Evolutionary conservation across 2,329 filamentous ascomycete genomes (phyloP).

Genomic region (Sporothrix phasma): DNA sequence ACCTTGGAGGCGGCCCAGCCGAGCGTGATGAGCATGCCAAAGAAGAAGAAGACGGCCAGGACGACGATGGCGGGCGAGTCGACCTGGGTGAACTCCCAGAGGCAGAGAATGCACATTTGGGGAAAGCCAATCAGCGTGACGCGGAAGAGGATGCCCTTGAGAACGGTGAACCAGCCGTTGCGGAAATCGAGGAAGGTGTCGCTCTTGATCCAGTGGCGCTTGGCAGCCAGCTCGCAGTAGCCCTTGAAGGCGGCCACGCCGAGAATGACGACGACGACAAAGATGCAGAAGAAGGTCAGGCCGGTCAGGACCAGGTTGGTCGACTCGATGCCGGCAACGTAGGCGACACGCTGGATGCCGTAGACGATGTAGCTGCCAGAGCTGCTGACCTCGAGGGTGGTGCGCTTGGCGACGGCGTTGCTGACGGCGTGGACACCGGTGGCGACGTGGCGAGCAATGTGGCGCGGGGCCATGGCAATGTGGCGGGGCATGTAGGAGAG

Average conservation of each 20-base stretch:
- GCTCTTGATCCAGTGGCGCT: constrained; percentile 61
- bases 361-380: constrained; percentile 48
- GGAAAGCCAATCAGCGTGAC: constrained; percentile 75
- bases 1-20: constrained; percentile 76
- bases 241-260: constrained; percentile 66
- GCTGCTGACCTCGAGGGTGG: constrained; percentile 34
- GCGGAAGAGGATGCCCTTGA: constrained; percentile 80
- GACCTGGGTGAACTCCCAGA: constrained; percentile 72
- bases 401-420: constrained; percentile 39
- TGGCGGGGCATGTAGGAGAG: constrained; percentile 32
- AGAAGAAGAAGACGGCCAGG: constrained; percentile 68
- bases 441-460: constrained; percentile 20
- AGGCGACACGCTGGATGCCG: constrained; percentile 75
- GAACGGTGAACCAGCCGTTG: constrained; percentile 73
- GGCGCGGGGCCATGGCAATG: constrained; percentile 28
- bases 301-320: constrained; percentile 83
- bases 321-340: constrained; percentile 64
- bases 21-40: constrained; percentile 63
- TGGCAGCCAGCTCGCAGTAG: constrained; percentile 60
- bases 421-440: constrained; percentile 16
- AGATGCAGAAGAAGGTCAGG: constrained; percentile 69
- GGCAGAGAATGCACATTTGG: constrained; percentile 71
- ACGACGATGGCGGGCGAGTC: constrained; percentile 74
- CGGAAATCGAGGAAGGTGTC: constrained; percentile 71
- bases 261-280: constrained; percentile 60